A percentile compares a stretch with the other conserved stretches of the same genome.
These are phyloP conservation scores for Picochlorum sp. DNA, from an alignment of 139 green algal genomes.

Conservation along the genomic window DNA sequence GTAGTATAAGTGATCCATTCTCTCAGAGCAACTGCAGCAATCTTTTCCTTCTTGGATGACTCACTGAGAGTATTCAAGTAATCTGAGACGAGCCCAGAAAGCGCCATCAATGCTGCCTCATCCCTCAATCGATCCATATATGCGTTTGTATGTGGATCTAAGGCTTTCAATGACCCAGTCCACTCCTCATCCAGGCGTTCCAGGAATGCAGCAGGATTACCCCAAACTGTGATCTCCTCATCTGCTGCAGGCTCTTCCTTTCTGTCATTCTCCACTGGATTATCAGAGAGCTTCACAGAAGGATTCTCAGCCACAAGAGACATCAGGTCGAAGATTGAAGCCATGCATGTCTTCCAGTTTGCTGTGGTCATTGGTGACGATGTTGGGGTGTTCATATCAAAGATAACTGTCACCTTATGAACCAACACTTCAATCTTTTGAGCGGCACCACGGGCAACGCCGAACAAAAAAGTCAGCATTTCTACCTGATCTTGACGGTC, in stretches of 20 bases:
- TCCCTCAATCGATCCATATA: conserved; percentile 92
- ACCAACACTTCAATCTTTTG: conserved; percentile 67
- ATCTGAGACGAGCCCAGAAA: conserved; percentile 62
- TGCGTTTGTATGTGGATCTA: conserved; percentile 94
- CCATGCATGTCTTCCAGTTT: conserved; percentile 72
- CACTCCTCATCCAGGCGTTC: conserved; percentile 98
- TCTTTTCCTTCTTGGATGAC: conserved; percentile 15
- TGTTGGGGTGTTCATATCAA: conserved; percentile 85
- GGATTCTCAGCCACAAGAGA: conserved; percentile 11
- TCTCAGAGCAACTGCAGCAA: conserved; percentile 61
- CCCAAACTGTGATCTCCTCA: conserved; percentile 60
- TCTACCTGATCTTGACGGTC: conserved; percentile 88
- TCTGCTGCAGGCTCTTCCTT: conserved; percentile 38
- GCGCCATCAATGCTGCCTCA: conserved; percentile 83
- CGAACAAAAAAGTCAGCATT: conserved; percentile 83
- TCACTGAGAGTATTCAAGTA: conserved; percentile 40
- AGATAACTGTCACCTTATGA: conserved; percentile 82
- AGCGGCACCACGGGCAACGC: conserved; percentile 69
- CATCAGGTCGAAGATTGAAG: conserved; percentile 51
- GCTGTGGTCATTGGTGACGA: conserved; percentile 66
- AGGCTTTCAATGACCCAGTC: conserved; percentile 87
- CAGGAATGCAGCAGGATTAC: conserved; percentile 88
- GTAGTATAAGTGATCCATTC: conserved; percentile 97
- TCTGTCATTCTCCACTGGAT: conserved; percentile 54
- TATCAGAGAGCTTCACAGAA: conserved; percentile 45